Percentiles rank a stretch among this genome's conserved stretches.
phyloP scores from a whole-genome alignment of 257 asterid species.

The Apocynum venetum region DNA sequence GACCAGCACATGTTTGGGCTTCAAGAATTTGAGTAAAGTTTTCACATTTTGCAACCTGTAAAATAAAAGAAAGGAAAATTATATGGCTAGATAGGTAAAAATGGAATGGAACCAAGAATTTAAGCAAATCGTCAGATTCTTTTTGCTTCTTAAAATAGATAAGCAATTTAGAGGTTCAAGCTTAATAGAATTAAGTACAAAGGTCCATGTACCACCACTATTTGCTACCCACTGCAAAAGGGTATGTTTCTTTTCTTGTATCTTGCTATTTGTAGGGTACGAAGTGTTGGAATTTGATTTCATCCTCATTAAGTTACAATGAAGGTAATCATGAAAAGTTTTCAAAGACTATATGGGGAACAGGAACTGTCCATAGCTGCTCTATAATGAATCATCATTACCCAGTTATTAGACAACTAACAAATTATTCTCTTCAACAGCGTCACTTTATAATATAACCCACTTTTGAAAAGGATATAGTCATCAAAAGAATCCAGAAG shows the following conservation, averaged over 20 bases:
- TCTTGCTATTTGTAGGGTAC: background rate
- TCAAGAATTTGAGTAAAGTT: constrained; percentile 51
- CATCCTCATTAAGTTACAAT: background rate
- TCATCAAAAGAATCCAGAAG: too few relatives aligned
- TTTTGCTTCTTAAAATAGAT: background rate
- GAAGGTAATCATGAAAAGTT: background rate
- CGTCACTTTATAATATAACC: too few relatives aligned
- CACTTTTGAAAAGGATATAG: too few relatives aligned
- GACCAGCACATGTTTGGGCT: constrained; percentile 72
- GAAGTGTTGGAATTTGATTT: background rate
- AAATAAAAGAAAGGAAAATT: constrained; percentile 14
- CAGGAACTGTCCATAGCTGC: too few relatives aligned
- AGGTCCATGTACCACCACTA: background rate
- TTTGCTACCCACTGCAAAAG: background rate
- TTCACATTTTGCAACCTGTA: constrained; percentile 48
- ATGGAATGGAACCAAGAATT: background rate
- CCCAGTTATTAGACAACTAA: too few relatives aligned
- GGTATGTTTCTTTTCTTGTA: background rate
- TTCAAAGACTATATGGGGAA: background rate
- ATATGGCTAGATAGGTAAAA: background rate
- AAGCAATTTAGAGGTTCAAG: background rate
- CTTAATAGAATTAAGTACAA: background rate
- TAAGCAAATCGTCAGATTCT: background rate
- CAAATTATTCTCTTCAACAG: too few relatives aligned
- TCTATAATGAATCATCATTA: too few relatives aligned